Conservation (phyloP, 75 land plant species). For the Sequoia sempervirens region DNA sequence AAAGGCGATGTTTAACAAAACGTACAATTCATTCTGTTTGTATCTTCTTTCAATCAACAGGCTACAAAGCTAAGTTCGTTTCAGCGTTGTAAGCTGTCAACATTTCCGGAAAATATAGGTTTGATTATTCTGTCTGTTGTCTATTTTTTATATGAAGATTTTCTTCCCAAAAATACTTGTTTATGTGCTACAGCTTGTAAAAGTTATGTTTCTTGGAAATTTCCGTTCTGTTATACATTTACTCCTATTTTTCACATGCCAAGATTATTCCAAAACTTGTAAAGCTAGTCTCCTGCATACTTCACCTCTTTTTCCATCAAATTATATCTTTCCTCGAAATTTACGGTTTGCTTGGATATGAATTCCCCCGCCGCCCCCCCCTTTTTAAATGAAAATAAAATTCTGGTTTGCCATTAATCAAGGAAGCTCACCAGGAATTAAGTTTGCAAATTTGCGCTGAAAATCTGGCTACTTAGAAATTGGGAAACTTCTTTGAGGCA, state of each 20-base stretch:
- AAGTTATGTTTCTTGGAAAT: too few species aligned
- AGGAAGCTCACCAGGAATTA: background rate
- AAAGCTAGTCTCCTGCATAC: background rate
- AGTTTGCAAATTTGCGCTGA: background rate
- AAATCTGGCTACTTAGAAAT: background rate
- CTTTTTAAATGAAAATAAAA: too few species aligned
- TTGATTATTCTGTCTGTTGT: too few species aligned
- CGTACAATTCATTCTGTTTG: too few species aligned
- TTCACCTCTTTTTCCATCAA: background rate
- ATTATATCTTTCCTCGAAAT: too few species aligned
- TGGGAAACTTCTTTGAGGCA: background rate
- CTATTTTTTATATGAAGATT: too few species aligned
- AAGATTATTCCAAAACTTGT: background rate
- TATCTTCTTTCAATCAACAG: too few species aligned
- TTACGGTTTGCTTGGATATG: background rate
- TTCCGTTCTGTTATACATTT: background rate
- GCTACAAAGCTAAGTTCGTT: background rate
- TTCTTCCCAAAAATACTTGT: too few species aligned
- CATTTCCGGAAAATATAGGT: background rate
- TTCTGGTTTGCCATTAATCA: background rate
- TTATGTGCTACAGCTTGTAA: too few species aligned
- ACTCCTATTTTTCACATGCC: background rate
- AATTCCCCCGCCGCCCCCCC: too few species aligned
- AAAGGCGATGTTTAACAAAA: too few species aligned
- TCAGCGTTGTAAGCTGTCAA: background rate